phyloP scores from a whole-genome alignment of 140 eudicot species.

The Oenanthe javanica region DNA sequence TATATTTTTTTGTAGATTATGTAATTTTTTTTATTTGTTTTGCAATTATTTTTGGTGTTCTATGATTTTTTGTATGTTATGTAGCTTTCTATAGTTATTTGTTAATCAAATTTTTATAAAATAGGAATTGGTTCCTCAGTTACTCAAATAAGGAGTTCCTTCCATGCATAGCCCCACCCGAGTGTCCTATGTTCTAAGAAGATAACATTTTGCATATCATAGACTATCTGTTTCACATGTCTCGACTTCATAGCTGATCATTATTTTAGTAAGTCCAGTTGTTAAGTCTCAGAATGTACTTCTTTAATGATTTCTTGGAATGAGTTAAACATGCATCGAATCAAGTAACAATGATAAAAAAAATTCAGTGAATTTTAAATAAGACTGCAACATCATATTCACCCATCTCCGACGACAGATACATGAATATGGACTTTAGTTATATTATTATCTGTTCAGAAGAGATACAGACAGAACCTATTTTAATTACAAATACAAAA shows the following conservation, averaged over 20 bases:
- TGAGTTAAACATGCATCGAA: neutral
- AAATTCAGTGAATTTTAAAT: neutral
- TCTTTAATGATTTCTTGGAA: neutral
- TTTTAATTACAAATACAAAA: neutral
- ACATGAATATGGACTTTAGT: neutral
- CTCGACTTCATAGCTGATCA: neutral
- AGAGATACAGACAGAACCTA: neutral
- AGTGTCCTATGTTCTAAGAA: neutral
- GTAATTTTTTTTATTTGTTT: too few relatives aligned
- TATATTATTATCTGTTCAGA: neutral
- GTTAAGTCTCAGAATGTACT: neutral
- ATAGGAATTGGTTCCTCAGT: too few relatives aligned
- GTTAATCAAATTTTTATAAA: too few relatives aligned
- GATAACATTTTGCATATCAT: neutral
- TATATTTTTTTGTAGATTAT: too few relatives aligned
- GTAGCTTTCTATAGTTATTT: too few relatives aligned
- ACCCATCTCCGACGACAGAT: neutral
- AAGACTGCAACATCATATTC: neutral
- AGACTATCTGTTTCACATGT: neutral
- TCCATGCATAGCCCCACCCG: neutral
- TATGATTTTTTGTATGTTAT: too few relatives aligned
- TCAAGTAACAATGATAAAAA: neutral
- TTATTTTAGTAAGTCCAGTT: neutral
- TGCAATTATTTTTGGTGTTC: too few relatives aligned
- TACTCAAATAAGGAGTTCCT: too few relatives aligned